Base-by-base conservation (phyloP, 345 rosid genomes). In the Corchorus olitorius region DNA sequence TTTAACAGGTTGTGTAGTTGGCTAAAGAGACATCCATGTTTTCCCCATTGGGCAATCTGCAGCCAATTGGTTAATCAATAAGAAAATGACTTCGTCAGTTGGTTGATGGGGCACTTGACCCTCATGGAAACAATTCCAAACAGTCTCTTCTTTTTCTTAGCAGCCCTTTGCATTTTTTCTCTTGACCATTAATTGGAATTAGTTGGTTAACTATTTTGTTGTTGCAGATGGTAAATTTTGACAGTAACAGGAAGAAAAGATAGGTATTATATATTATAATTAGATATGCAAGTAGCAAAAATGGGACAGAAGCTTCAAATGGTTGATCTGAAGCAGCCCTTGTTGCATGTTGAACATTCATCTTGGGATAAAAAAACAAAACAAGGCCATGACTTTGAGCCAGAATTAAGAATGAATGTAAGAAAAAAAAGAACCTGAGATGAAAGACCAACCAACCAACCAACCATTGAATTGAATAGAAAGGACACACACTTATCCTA, bases 311-410 rank as follows among this genome's bases (percentile, higher is more conserved):
- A 0, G 52, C 46, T 60, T 33, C 20, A 50, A 15, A 33, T 49
- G 59, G 49, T 27, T 69, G 14, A 58, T 54, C 9, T 22, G 22
- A 69, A 50, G 15, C 39, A 15, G 22, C 59, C 27, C 27, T 50
- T 33, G 50, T 68, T 14, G 45, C 39, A 69, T 50, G 27, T 69
- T 50, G 59, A 10, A 60, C 60, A 50, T 69, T 52, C 60, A 15
- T 70, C 8, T 9, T 52, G 39, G 60, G 22, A 34, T 50, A 34
- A 50, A 70, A 70, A 52, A 52, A 17, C 46, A 52, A 70, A 70
- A 52, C 60, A 34, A 70, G 16, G 56, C 73, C 73, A 70, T 17
- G 27, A 52, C 60, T 62, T 62, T 34, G 8, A 56, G 61, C 61
- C 34, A 19, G 14, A 33, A 20, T 5, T 19, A 34, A 6, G 48